Percentiles rank a stretch among this genome's conserved stretches.
phyloP scores from a whole-genome alignment of 2,329 filamentous ascomycete genomes.

The Talaromyces pinophilus region DNA sequence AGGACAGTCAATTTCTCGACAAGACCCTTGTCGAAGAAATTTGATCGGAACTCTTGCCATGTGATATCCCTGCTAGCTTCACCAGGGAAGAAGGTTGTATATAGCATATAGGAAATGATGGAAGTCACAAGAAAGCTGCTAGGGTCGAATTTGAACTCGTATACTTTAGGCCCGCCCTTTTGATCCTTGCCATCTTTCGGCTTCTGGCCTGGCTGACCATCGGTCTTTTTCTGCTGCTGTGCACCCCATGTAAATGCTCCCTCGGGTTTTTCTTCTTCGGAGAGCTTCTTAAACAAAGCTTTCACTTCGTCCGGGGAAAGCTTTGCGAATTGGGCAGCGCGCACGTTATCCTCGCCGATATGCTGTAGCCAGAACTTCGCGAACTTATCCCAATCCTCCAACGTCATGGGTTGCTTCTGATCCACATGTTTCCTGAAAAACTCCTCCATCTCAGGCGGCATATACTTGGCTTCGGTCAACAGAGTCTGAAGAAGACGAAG shows the following conservation, averaged over 20 bases:
- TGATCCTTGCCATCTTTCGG: slow-evolving; percentile 36
- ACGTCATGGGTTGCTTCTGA: slow-evolving; percentile 14
- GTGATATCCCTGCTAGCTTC: slow-evolving; percentile 79
- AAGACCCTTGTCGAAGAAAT: slow-evolving; percentile 92
- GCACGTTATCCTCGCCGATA: slow-evolving; percentile 13
- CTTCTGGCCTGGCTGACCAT: slow-evolving; percentile 31
- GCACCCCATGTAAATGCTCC: slow-evolving; percentile 24
- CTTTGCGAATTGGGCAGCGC: slow-evolving; percentile 1
- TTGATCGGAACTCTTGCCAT: slow-evolving; percentile 93
- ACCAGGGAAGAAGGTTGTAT: slow-evolving; percentile 65
- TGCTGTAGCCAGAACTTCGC: slow-evolving; percentile 14
- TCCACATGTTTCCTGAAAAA: slow-evolving; percentile 21
- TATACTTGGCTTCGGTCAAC: slow-evolving; percentile 6
- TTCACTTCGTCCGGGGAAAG: slow-evolving; percentile 17
- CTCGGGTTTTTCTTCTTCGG: slow-evolving; percentile 15
- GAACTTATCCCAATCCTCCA: slow-evolving; percentile 19
- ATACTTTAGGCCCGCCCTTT: slow-evolving; percentile 36
- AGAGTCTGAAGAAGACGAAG: slow-evolving; percentile 9
- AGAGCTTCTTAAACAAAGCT: neutral
- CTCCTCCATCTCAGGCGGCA: slow-evolving; percentile 21
- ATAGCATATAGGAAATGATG: slow-evolving; percentile 64
- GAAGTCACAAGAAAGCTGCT: slow-evolving; percentile 58
- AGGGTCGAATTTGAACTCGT: slow-evolving; percentile 56
- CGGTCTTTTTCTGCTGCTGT: slow-evolving; percentile 36
- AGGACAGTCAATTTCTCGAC: slow-evolving; percentile 89